Percentiles rank a stretch among this genome's conserved stretches.
Conservation (phyloP, 257 asterid species). For the Solanum sitiens region DNA sequence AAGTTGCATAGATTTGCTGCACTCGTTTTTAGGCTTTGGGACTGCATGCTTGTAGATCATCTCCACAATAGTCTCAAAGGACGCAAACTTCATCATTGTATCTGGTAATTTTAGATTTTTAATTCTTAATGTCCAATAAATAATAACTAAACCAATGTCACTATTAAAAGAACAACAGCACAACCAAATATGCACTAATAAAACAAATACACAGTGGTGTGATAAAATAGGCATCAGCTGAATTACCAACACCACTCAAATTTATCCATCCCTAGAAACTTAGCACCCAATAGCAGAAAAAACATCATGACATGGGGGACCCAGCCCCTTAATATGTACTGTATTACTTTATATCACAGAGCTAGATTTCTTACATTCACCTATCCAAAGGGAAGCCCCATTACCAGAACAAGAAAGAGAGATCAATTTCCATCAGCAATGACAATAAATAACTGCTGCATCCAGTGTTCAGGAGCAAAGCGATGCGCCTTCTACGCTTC, state of each 20-base stretch:
- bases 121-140: not conserved
- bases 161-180: not conserved
- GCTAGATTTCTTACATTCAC: not conserved
- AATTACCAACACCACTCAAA: not conserved
- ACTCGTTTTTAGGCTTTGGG: constrained; percentile 63
- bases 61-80: constrained; percentile 80
- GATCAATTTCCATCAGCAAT: not conserved
- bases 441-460: not conserved
- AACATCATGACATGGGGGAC: not conserved
- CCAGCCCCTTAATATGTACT: not conserved
- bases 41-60: constrained; percentile 58
- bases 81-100: constrained; percentile 92
- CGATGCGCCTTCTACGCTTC: too few relatives aligned
- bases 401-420: not conserved
- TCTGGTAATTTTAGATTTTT: constrained; percentile 35
- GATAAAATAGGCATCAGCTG: not conserved
- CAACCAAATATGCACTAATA: not conserved
- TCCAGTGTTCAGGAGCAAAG: not conserved
- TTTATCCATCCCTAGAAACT: not conserved
- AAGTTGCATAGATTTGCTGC: constrained; percentile 71
- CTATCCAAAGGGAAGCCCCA: not conserved
- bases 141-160: not conserved
- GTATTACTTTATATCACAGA: not conserved
- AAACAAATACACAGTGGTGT: not conserved
- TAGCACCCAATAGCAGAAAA: not conserved